A percentile compares a stretch with the other conserved stretches of the same genome.
Conservation (phyloP, 2,329 filamentous ascomycete species). For the Fusarium continuum region DNA sequence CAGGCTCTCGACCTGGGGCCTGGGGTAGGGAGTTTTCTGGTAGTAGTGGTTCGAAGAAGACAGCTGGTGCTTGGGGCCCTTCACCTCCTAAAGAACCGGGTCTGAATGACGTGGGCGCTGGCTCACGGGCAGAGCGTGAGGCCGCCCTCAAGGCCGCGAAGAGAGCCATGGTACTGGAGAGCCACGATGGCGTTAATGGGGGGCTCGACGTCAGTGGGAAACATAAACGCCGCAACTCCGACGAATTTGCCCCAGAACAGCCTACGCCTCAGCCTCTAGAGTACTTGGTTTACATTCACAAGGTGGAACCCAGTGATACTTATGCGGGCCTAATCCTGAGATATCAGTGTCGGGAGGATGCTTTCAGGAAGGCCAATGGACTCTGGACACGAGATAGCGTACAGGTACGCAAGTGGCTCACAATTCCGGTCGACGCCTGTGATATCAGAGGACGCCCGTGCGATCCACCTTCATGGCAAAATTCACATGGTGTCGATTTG, state of each 20-base stretch:
- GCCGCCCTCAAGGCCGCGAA: conserved; percentile 64
- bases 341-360: conserved; percentile 85
- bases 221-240: conserved; percentile 74
- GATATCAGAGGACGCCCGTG: conserved; percentile 79
- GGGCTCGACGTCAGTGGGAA: conserved; percentile 63
- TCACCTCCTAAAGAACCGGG: conserved; percentile 51
- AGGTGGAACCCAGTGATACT: conserved; percentile 83
- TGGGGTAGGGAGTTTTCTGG: conserved; percentile 31
- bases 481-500: conserved; percentile 58
- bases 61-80: conserved; percentile 58
- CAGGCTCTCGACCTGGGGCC: conserved; percentile 32
- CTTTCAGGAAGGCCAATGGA: conserved; percentile 86
- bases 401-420: conserved; percentile 81
- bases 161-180: conserved; percentile 68
- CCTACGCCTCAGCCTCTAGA: conserved; percentile 74
- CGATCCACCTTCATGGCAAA: conserved; percentile 58
- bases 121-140: conserved; percentile 63
- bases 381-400: conserved; percentile 95
- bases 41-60: conserved; percentile 26
- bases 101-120: conserved; percentile 62
- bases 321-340: conserved; percentile 90
- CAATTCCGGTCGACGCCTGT: conserved; percentile 90
- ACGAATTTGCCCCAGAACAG: conserved; percentile 63
- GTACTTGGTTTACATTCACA: conserved; percentile 89
- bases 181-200: conserved; percentile 67